Base-by-base conservation (phyloP, 805 yeast species). In the Danielia oregonensis region DNA sequence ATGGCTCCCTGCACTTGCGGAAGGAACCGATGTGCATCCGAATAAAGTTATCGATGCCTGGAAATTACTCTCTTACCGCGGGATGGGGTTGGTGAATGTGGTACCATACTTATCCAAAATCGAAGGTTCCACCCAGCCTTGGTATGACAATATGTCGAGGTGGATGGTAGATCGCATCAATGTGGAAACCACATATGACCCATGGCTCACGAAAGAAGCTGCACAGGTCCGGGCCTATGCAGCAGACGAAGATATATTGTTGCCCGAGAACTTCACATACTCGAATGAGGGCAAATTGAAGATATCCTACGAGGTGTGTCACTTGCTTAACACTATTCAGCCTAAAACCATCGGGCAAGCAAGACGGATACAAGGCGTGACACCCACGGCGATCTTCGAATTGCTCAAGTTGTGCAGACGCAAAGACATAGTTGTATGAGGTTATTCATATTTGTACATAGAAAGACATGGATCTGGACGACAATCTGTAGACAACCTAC, bases 281-380 rank as follows among this genome's bases (percentile, higher is more conserved):
- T 49, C 70, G 9, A 52, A 65, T 10, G 70, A 76, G 12, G 76
- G 86, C 0, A 57, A 47, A 17, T 35, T 65, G 24, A 66, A 64
- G 37, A 60, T 91, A n/a, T 84, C 95, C 2, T 69, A 75, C 17
- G 97, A 91, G 52, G 89, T 80, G 18, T 75, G 83, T 37, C 68
- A 65, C 12, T 61, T 84, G 8, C 65, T 93, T 35, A 85, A 86
- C 49, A 69, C 72, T 8, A 78, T 86, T 11, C 82, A 85, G 42
- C 98, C 98, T 0, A 76, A 77, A 35, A 93, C 97, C 0, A 77
- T 93, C 29, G 97, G 97, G 0, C 97, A 93, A 55, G 97, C 97
- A 0, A 73, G 95, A 54, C 70, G 97, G 47, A 83, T 91, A 9
- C 95, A 93, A 51, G 97, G 98, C 1, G 79, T 93, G 2, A 91